Evolutionary conservation across 768 basidiomycete species (phyloP).

Genomic region (Piloderma croceum): DNA sequence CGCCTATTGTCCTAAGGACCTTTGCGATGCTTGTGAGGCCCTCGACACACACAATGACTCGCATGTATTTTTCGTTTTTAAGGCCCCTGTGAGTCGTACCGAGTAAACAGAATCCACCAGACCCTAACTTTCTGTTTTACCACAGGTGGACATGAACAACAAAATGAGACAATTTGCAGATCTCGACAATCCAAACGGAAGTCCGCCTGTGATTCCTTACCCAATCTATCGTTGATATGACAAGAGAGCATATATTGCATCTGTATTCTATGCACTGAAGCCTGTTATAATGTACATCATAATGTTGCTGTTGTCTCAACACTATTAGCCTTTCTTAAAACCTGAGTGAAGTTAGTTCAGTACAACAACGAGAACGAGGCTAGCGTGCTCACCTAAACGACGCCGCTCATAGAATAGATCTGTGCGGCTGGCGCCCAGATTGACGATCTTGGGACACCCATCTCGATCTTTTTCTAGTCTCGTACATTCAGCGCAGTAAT

Average conservation of each 20-base stretch:
- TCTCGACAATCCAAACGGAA: constrained; percentile 47
- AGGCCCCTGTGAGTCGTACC: constrained; percentile 54
- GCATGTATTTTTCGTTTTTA: constrained; percentile 86
- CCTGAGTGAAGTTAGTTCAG: neutral
- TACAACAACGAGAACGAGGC: neutral
- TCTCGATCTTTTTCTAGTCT: constrained; percentile 95
- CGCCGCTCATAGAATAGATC: constrained; percentile 90
- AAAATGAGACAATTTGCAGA: constrained; percentile 44
- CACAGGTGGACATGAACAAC: neutral
- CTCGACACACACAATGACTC: constrained; percentile 77
- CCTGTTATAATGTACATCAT: too few relatives aligned
- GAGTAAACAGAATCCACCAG: neutral
- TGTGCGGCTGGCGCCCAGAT: constrained; percentile 89
- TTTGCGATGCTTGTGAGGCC: constrained; percentile 80
- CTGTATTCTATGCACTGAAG: too few relatives aligned
- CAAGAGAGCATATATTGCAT: too few relatives aligned
- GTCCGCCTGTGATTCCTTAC: constrained; percentile 57
- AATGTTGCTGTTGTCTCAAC: too few relatives aligned
- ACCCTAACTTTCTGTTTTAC: neutral
- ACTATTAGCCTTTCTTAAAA: neutral
- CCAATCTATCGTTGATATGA: constrained; percentile 49
- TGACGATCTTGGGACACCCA: constrained; percentile 97
- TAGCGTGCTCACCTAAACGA: constrained; percentile 55
- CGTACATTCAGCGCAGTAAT: constrained; percentile 98
- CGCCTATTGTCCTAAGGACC: constrained; percentile 78